Percentiles rank a stretch among this genome's conserved stretches.
Conservation (phyloP, 768 basidiomycete species). For the Scleroderma bovista region DNA sequence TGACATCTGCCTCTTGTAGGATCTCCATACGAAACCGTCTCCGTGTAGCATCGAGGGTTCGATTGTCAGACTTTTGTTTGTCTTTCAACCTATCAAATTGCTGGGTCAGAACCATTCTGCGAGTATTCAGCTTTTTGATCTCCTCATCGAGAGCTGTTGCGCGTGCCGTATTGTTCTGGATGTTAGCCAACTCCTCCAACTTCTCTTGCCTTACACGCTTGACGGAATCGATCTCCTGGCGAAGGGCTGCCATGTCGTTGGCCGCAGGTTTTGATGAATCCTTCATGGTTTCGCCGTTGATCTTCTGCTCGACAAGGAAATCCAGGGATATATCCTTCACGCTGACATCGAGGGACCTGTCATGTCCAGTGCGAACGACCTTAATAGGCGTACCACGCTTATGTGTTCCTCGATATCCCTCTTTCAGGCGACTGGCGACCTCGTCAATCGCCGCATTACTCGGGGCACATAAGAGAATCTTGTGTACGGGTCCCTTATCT, state of each 20-base stretch:
- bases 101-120: constrained; percentile 57
- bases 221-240: constrained; percentile 64
- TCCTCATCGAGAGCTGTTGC: constrained; percentile 61
- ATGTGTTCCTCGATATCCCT: constrained; percentile 58
- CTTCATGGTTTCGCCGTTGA: constrained; percentile 39
- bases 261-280: constrained; percentile 45
- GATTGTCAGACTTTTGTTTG: constrained; percentile 71
- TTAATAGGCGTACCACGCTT: constrained; percentile 56
- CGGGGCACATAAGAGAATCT: constrained; percentile 90
- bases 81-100: constrained; percentile 77
- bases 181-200: constrained; percentile 49
- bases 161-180: constrained; percentile 54
- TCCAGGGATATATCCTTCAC: constrained; percentile 88
- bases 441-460: constrained; percentile 99
- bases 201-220: constrained; percentile 57
- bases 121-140: constrained; percentile 58
- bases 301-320: constrained; percentile 72
- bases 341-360: constrained; percentile 65
- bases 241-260: constrained; percentile 53
- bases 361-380: constrained; percentile 86
- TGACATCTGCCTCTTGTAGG: constrained; percentile 85
- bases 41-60: constrained; percentile 77
- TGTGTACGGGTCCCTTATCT: constrained; percentile 48
- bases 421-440: constrained; percentile 81
- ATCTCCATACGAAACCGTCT: constrained; percentile 70